A percentile compares a stretch with the other conserved stretches of the same genome.
phyloP scores from a whole-genome alignment of 495 filamentous ascomycete genomes.

The Xylaria scruposa region DNA sequence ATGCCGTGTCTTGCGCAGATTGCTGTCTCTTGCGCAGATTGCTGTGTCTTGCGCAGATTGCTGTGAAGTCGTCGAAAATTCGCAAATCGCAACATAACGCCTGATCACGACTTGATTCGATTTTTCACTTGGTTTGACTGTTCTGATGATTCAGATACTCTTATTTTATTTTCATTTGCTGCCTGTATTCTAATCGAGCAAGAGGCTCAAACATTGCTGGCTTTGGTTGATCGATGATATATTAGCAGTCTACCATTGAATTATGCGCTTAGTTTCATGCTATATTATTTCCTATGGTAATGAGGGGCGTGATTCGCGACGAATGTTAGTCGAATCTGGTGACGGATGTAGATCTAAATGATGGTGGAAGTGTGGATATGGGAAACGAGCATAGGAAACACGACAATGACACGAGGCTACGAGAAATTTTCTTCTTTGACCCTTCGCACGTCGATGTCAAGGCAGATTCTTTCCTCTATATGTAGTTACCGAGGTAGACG shows the following conservation, averaged over 20 bases:
- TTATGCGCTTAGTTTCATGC: slow-evolving; percentile 23
- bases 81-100: not conserved
- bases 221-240: slow-evolving; percentile 19
- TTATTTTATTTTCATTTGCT: slow-evolving; percentile 17
- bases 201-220: slow-evolving; percentile 18
- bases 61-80: not conserved
- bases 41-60: not conserved
- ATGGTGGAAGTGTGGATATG: slow-evolving; percentile 3
- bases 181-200: slow-evolving; percentile 25
- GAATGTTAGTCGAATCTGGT: not conserved
- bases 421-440: not conserved
- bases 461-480: slow-evolving; percentile 3
- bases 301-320: not conserved
- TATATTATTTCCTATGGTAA: slow-evolving; percentile 24
- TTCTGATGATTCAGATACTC: slow-evolving; percentile 18
- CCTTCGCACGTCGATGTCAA: not conserved
- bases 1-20: not conserved
- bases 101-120: not conserved
- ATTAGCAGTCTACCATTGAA: slow-evolving; percentile 16
- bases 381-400: slow-evolving; percentile 11
- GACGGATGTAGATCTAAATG: slow-evolving; percentile 1
- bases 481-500: not conserved
- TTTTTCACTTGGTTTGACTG: slow-evolving; percentile 2
- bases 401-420: not conserved
- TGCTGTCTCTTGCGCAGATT: too few relatives aligned